Percentiles rank a stretch among this genome's conserved stretches.
phyloP scores from a whole-genome alignment of 1,284 basidiomycete genomes.

The Salmacisia buchloeana region DNA sequence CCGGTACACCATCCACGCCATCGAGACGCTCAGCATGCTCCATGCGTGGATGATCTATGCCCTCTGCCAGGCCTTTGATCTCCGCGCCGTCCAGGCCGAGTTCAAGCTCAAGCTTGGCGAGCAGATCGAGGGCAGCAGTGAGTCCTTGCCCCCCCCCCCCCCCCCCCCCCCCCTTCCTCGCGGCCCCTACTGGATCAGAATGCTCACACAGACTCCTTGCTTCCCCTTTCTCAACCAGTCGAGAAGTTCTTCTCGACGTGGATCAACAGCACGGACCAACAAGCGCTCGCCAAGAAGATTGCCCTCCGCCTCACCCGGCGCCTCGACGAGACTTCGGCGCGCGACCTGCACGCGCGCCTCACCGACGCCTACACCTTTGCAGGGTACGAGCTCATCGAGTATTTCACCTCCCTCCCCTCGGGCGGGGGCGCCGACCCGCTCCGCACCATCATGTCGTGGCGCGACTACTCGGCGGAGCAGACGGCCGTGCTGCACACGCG shows the following conservation, averaged over 20 bases:
- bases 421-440: constrained; percentile 41
- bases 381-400: constrained; percentile 32
- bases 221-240: constrained; percentile 9
- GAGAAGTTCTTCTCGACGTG: constrained; percentile 33
- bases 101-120: constrained; percentile 24
- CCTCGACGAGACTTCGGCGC: constrained; percentile 37
- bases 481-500: constrained; percentile 30
- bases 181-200: too few relatives aligned
- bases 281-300: constrained; percentile 23
- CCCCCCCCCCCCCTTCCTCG: not conserved
- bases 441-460: constrained; percentile 39
- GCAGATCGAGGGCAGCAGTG: constrained; percentile 16
- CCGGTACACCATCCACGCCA: constrained; percentile 30
- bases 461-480: constrained; percentile 27
- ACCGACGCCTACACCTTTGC: constrained; percentile 37
- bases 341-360: constrained; percentile 32
- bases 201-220: not conserved
- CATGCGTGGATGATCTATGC: constrained; percentile 41
- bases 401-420: constrained; percentile 35
- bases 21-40: constrained; percentile 36
- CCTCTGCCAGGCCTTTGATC: constrained; percentile 42
- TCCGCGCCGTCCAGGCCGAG: constrained; percentile 36
- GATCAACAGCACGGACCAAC: constrained; percentile 32
- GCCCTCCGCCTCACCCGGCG: constrained; percentile 30
- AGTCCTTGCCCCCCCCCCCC: not conserved